Conservation (phyloP, 78 protist genomes). For the Monosiga brevicollis region DNA sequence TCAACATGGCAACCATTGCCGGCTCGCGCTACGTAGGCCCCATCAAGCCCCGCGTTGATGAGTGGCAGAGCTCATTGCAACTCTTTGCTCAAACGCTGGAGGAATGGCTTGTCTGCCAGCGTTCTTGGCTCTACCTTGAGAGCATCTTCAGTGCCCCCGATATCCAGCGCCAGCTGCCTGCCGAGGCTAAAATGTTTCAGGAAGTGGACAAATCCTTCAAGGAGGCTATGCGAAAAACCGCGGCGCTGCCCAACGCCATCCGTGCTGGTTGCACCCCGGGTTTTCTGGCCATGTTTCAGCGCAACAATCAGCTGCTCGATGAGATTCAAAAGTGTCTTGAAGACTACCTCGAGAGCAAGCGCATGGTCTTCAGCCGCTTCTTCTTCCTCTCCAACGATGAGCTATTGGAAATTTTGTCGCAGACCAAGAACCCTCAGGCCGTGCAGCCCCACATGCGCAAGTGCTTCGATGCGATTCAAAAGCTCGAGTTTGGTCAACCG, state of each 20-base stretch:
- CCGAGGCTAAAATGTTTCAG: conserved; percentile 47
- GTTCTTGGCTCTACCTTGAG: conserved; percentile 62
- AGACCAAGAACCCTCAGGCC: conserved; percentile 29
- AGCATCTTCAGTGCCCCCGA: conserved; percentile 60
- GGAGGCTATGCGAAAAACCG: conserved; percentile 41
- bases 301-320: conserved; percentile 26
- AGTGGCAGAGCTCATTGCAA: conserved; percentile 53
- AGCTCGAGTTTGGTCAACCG: conserved; percentile 5
- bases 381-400: conserved; percentile 57
- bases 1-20: conserved; percentile 49
- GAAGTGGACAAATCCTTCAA: conserved; percentile 54
- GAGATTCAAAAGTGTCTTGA: conserved; percentile 50
- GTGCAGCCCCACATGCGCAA: conserved; percentile 43
- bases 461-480: conserved; percentile 9
- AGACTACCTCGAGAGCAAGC: conserved; percentile 61
- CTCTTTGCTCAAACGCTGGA: conserved; percentile 61
- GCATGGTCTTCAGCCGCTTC: conserved; percentile 70
- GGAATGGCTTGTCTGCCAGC: conserved; percentile 71
- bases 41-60: conserved; percentile 36
- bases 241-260: conserved; percentile 31
- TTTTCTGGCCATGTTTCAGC: conserved; percentile 25
- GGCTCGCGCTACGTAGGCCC: conserved; percentile 63
- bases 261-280: conserved; percentile 8
- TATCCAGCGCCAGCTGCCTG: conserved; percentile 60
- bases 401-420: conserved; percentile 30